These are phyloP conservation scores for Tulasnella sp. DNA, from an alignment of 768 basidiomycete species.

Conservation along the genomic window DNA sequence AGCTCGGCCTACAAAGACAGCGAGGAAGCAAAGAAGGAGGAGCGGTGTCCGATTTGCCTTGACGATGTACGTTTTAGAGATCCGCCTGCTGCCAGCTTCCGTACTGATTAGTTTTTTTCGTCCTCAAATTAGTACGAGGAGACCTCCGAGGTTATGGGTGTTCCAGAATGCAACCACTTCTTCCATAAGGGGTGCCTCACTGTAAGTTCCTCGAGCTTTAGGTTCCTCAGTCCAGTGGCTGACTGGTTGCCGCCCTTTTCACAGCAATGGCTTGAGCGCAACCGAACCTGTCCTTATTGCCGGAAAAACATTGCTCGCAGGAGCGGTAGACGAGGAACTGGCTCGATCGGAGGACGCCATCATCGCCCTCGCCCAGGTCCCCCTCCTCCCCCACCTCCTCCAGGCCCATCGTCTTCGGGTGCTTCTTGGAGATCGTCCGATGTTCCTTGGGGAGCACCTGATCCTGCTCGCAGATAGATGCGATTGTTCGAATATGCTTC, in stretches of 20 bases:
- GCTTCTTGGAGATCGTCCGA: not conserved
- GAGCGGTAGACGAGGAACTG: not conserved
- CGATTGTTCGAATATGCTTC: not conserved
- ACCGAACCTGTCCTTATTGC: slow-evolving; percentile 75
- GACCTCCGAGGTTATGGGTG: slow-evolving; percentile 55
- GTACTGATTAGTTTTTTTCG: not conserved
- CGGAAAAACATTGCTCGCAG: slow-evolving; percentile 30
- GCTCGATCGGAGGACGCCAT: not conserved
- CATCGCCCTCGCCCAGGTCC: not conserved
- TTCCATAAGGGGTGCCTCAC: slow-evolving; percentile 67
- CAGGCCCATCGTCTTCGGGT: not conserved
- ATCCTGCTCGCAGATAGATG: not conserved
- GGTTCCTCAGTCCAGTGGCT: not conserved
- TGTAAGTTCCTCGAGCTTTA: slow-evolving; percentile 35
- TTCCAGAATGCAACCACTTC: slow-evolving; percentile 71
- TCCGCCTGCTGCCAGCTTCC: not conserved
- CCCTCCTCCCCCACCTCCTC: not conserved
- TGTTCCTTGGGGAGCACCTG: not conserved
- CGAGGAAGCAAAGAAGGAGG: slow-evolving; percentile 56
- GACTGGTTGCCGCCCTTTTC: slow-evolving; percentile 18
- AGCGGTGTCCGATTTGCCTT: slow-evolving; percentile 74
- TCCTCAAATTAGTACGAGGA: slow-evolving; percentile 49
- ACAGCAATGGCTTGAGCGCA: slow-evolving; percentile 73
- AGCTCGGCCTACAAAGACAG: slow-evolving; percentile 60
- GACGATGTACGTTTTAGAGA: slow-evolving; percentile 55